Evolutionary conservation across 768 basidiomycete genomes (phyloP).

Genomic region (Austroboletus eburneus): DNA sequence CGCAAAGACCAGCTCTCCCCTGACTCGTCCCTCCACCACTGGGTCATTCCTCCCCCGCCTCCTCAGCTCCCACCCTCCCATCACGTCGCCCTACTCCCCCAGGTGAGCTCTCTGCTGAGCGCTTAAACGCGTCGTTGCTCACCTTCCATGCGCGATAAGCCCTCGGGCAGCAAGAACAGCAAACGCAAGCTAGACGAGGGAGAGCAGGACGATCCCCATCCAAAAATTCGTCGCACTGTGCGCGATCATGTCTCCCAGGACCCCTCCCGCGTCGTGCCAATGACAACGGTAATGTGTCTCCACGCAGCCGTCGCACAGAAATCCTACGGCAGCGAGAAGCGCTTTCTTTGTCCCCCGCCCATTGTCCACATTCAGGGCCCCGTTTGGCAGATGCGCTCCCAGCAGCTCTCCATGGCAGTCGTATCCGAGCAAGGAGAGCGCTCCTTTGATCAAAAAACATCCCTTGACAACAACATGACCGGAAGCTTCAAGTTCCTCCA

Average conservation of each 20-base stretch:
- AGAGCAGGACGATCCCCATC: constrained; percentile 57
- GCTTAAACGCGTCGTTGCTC: constrained; percentile 27
- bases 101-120: constrained; percentile 35
- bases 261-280: constrained; percentile 70
- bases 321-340: constrained; percentile 93
- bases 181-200: constrained; percentile 76
- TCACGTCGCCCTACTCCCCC: constrained; percentile 30
- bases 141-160: constrained; percentile 22
- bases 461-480: constrained; percentile 78
- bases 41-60: constrained; percentile 32
- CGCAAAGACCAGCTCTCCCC: constrained; percentile 30
- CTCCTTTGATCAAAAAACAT: constrained; percentile 79
- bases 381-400: constrained; percentile 75
- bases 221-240: constrained; percentile 80
- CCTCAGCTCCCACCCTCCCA: constrained; percentile 30
- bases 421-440: constrained; percentile 81
- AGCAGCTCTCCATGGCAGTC: constrained; percentile 81
- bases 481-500: constrained; percentile 91
- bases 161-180: constrained; percentile 39
- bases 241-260: constrained; percentile 79
- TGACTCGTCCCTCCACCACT: constrained; percentile 34
- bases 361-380: constrained; percentile 91
- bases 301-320: constrained; percentile 95
- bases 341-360: constrained; percentile 90
- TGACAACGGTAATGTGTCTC: constrained; percentile 87